Percentiles rank a stretch among this genome's conserved stretches.
Evolutionary conservation across 345 rosid genomes (phyloP).

Genomic region (Microcos paniculata): DNA sequence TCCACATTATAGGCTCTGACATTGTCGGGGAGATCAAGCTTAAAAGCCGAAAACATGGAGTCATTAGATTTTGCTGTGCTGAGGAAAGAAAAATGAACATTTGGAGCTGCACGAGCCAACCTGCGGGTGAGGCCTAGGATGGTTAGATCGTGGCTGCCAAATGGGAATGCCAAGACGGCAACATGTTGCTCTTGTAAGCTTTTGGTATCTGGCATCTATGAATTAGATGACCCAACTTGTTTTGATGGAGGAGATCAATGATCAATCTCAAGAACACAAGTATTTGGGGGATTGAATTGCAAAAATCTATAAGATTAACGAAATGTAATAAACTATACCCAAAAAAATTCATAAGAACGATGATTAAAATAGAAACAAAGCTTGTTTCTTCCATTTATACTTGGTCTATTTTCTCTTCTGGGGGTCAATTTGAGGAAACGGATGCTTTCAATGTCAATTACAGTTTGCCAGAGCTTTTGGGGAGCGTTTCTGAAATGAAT

Average conservation of each 20-base stretch:
- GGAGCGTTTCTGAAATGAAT: not conserved
- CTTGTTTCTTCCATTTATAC: not conserved
- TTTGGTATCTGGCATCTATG: not conserved
- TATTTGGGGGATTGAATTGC: not conserved
- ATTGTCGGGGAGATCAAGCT: conserved; percentile 24
- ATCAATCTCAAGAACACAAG: not conserved
- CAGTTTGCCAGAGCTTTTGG: not conserved
- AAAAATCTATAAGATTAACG: not conserved
- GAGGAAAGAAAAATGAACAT: conserved; percentile 50
- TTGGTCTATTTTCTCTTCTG: not conserved
- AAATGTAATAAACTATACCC: not conserved
- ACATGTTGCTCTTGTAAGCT: conserved; percentile 31
- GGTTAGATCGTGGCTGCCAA: conserved; percentile 58
- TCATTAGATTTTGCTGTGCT: conserved; percentile 39
- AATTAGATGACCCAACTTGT: not conserved
- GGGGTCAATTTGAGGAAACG: not conserved
- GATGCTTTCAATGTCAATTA: not conserved
- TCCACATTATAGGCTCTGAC: conserved; percentile 34
- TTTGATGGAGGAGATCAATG: not conserved
- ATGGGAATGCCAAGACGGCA: conserved; percentile 62
- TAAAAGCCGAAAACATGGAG: conserved; percentile 17
- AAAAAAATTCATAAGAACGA: not conserved
- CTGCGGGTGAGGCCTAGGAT: conserved; percentile 41
- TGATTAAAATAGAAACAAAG: not conserved
- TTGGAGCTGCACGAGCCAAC: conserved; percentile 48